Conservation (phyloP, 2,329 filamentous ascomycete species). For the Monilinia fructigena region DNA sequence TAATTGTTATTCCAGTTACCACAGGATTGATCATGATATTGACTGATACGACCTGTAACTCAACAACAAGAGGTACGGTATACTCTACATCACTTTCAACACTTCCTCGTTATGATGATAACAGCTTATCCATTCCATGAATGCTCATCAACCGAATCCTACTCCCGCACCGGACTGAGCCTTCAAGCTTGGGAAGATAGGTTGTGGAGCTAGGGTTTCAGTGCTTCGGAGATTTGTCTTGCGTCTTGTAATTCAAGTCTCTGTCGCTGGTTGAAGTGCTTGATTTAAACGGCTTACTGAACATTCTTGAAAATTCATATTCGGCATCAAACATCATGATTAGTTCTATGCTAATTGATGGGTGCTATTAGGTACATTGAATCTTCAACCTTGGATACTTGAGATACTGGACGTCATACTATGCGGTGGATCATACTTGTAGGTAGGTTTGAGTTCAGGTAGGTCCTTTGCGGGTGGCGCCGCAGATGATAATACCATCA, state of each 20-base stretch:
- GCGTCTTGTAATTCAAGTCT: constrained; percentile 57
- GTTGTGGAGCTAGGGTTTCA: constrained; percentile 75
- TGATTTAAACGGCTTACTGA: constrained; percentile 55
- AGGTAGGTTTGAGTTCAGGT: constrained; percentile 11
- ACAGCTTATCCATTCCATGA: constrained; percentile 78
- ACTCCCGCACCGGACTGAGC: constrained; percentile 67
- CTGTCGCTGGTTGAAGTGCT: constrained; percentile 59
- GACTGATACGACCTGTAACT: neutral
- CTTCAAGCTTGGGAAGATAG: constrained; percentile 56
- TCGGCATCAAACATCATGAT: constrained; percentile 14
- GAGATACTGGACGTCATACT: no score
- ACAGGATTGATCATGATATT: neutral
- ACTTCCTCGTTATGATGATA: constrained; percentile 51
- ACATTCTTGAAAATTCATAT: constrained; percentile 4
- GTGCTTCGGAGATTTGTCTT: constrained; percentile 50
- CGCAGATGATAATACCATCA: neutral
- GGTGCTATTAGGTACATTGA: constrained; percentile 15
- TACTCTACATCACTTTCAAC: constrained; percentile 22
- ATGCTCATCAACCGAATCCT: constrained; percentile 65
- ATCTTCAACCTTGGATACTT: neutral
- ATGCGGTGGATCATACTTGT: neutral
- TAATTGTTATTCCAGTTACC: constrained; percentile 13
- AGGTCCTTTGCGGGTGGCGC: neutral
- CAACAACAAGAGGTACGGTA: constrained; percentile 29
- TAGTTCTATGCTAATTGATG: constrained; percentile 18